Percentiles rank a stretch among this genome's conserved stretches.
These are phyloP conservation scores for Bipolaris oryzae DNA, from an alignment of 2,329 filamentous ascomycete genomes.

Conservation along the genomic window DNA sequence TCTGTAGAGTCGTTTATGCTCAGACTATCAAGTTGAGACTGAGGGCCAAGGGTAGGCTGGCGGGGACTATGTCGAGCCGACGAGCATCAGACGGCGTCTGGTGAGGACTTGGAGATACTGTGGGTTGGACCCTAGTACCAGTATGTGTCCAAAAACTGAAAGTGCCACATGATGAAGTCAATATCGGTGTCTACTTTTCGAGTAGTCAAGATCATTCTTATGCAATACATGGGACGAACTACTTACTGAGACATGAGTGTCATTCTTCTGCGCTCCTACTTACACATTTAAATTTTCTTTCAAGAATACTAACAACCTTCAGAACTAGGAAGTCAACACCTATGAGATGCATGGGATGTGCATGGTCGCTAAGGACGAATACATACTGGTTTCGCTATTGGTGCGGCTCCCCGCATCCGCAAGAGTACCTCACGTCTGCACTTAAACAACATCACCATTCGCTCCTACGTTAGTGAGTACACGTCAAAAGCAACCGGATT, in stretches of 20 bases:
- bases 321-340: no score
- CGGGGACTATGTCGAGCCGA: constrained; percentile 48
- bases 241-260: no score
- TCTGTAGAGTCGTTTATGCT: constrained; percentile 51
- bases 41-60: constrained; percentile 47
- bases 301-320: no score
- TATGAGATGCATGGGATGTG: no score
- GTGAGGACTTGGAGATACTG: constrained; percentile 20
- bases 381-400: neutral
- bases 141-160: no score
- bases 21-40: constrained; percentile 50
- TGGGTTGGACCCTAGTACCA: constrained; percentile 7
- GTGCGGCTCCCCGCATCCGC: constrained; percentile 2
- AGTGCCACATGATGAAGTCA: no score
- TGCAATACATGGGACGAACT: no score
- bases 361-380: no score
- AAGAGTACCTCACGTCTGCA: neutral
- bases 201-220: no score
- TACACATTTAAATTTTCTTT: no score
- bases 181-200: no score
- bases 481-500: neutral
- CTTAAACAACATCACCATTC: neutral
- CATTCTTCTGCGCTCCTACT: no score
- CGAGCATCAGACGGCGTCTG: constrained; percentile 47
- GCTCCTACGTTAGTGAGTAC: neutral